These are phyloP conservation scores for Candida palmyrensis DNA, from an alignment of 805 yeast species.

Conservation along the genomic window DNA sequence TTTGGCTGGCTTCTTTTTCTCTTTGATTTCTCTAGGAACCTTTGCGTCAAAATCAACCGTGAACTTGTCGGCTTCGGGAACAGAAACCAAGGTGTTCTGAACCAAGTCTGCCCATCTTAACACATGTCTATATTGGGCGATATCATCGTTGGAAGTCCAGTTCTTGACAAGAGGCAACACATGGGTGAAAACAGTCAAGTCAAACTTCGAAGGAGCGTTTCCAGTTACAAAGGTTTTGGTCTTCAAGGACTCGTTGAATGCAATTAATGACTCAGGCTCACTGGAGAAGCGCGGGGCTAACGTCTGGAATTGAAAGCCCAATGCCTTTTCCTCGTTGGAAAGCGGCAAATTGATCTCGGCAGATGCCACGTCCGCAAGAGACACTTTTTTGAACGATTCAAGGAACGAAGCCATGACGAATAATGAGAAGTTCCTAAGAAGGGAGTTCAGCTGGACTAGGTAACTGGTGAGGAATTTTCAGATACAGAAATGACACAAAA, in stretches of 20 bases:
- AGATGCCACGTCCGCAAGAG: slow-evolving; percentile 20
- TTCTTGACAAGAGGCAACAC: slow-evolving; percentile 56
- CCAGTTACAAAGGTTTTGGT: slow-evolving; percentile 68
- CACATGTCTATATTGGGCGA: slow-evolving; percentile 71
- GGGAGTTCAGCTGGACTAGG: too few relatives aligned
- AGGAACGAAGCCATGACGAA: slow-evolving; percentile 13
- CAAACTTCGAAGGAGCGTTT: slow-evolving; percentile 62
- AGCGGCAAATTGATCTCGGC: slow-evolving; percentile 10
- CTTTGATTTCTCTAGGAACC: slow-evolving; percentile 72
- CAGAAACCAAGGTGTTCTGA: slow-evolving; percentile 57
- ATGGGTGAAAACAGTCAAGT: slow-evolving; percentile 61
- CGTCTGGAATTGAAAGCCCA: slow-evolving; percentile 74
- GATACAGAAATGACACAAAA: too few relatives aligned
- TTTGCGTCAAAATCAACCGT: slow-evolving; percentile 54
- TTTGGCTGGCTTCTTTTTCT: slow-evolving; percentile 44
- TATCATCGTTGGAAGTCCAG: slow-evolving; percentile 50
- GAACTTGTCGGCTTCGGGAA: slow-evolving; percentile 51
- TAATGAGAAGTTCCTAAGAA: too few relatives aligned
- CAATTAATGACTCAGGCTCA: slow-evolving; percentile 36
- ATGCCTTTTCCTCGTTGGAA: slow-evolving; percentile 55
- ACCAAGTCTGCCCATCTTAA: slow-evolving; percentile 90
- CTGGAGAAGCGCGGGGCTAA: slow-evolving; percentile 51
- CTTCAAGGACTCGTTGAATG: slow-evolving; percentile 68
- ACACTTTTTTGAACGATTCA: slow-evolving; percentile 23
- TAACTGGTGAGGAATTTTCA: too few relatives aligned